Conservation (phyloP, 148 eudicot species). For the Persicaria tinctoria region DNA sequence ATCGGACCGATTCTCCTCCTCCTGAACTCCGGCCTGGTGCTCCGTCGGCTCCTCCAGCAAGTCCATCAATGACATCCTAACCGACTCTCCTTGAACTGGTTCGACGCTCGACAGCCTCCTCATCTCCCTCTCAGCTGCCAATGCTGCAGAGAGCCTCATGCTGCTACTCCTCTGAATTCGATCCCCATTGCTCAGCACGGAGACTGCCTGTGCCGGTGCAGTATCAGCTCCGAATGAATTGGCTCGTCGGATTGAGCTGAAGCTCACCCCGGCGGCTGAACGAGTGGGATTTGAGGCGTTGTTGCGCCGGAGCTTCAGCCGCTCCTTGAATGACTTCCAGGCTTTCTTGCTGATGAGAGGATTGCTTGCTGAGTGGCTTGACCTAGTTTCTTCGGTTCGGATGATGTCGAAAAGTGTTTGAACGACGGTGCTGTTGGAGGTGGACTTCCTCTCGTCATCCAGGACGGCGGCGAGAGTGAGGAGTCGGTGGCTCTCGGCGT, state of each 20-base stretch:
- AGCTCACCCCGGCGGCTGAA: not conserved
- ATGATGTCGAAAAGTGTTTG: conserved; percentile 44
- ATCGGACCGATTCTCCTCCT: not conserved
- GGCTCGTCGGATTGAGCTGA: not conserved
- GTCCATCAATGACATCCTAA: conserved; percentile 68
- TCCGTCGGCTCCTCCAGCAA: conserved; percentile 55
- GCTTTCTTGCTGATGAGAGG: not conserved
- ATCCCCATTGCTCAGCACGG: not conserved
- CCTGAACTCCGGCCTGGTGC: conserved; percentile 3
- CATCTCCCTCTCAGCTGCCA: not conserved
- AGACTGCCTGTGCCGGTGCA: not conserved
- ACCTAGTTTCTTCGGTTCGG: conserved; percentile 27
- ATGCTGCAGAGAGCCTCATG: conserved; percentile 1
- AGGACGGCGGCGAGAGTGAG: conserved; percentile 39
- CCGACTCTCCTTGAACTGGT: conserved; percentile 28
- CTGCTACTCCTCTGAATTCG: not conserved
- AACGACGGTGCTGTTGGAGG: conserved; percentile 17
- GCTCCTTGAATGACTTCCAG: conserved; percentile 11
- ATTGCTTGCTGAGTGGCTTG: not conserved
- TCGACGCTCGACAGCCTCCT: not conserved
- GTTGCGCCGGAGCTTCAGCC: conserved; percentile 6
- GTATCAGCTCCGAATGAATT: not conserved
- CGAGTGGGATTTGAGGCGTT: not conserved
- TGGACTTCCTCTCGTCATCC: conserved; percentile 21
- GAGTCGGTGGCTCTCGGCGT: conserved; percentile 17